Evolutionary conservation across 257 asterid genomes (phyloP).

Genomic region (Mentha longifolia): DNA sequence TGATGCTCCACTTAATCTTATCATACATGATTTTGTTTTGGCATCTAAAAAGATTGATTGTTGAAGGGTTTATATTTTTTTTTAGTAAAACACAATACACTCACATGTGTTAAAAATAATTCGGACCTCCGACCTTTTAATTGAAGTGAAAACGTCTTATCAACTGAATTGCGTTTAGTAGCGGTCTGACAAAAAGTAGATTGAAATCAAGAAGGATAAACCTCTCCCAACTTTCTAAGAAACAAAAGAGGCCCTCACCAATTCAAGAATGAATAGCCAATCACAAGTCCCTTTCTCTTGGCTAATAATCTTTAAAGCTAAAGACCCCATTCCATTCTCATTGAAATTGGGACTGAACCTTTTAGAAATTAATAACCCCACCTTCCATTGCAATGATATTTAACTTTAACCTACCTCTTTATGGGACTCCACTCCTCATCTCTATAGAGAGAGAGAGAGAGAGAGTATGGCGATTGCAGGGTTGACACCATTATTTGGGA

Average conservation of each 20-base stretch:
- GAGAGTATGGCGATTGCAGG: neutral
- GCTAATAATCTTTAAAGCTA: neutral
- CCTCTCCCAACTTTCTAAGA: neutral
- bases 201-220: neutral
- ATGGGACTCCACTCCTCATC: constrained; percentile 16
- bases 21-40: no score
- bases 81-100: no score
- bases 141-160: no score
- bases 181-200: no score
- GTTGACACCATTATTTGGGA: neutral
- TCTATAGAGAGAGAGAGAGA: neutral
- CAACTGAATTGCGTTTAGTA: no score
- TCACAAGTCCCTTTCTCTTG: constrained; percentile 1
- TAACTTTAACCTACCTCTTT: neutral
- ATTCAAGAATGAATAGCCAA: neutral
- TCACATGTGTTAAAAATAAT: no score
- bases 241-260: neutral
- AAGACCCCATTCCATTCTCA: neutral
- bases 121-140: no score
- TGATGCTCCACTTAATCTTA: no score
- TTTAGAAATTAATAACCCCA: neutral
- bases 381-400: constrained; percentile 2
- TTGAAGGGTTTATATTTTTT: no score
- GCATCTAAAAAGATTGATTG: no score
- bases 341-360: neutral